phyloP scores from a whole-genome alignment of 192 early-diverging fungal genomes.

The Coemansia sp. region DNA sequence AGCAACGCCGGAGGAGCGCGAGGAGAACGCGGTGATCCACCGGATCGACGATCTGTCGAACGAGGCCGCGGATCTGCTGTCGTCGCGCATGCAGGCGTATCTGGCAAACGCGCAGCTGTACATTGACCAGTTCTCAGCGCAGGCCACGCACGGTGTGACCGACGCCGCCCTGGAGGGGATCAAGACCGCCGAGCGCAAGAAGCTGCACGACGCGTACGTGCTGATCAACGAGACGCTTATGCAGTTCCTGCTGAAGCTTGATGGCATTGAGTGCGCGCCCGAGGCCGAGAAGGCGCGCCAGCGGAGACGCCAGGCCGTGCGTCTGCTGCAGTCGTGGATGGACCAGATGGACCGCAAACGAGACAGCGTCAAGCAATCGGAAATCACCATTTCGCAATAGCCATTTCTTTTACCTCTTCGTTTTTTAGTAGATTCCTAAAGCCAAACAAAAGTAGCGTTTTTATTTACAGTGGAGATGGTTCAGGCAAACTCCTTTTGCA shows the following conservation, averaged over 20 bases:
- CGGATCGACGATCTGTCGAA: constrained; percentile 48
- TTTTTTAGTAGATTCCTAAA: neutral
- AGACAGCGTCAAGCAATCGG: constrained; percentile 58
- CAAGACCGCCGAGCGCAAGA: constrained; percentile 55
- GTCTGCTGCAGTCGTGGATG: constrained; percentile 67
- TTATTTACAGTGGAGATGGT: no score
- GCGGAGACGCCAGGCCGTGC: constrained; percentile 72
- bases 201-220: constrained; percentile 64
- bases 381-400: constrained; percentile 43
- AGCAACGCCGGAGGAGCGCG: constrained; percentile 43
- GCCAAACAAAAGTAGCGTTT: neutral
- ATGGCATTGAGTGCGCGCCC: constrained; percentile 66
- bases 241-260: constrained; percentile 74
- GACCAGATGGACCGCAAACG: constrained; percentile 74
- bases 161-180: constrained; percentile 38
- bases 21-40: constrained; percentile 48
- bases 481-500: constrained; percentile 1
- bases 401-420: neutral
- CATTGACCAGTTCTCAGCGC: constrained; percentile 44
- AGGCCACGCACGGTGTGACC: constrained; percentile 26
- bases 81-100: constrained; percentile 51
- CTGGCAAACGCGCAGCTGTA: constrained; percentile 49
- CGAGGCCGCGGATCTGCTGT: constrained; percentile 40
- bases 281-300: constrained; percentile 69
- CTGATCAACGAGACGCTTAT: constrained; percentile 71